Conservation (phyloP, 305 asterid species). For the Solanum hybrid region DNA sequence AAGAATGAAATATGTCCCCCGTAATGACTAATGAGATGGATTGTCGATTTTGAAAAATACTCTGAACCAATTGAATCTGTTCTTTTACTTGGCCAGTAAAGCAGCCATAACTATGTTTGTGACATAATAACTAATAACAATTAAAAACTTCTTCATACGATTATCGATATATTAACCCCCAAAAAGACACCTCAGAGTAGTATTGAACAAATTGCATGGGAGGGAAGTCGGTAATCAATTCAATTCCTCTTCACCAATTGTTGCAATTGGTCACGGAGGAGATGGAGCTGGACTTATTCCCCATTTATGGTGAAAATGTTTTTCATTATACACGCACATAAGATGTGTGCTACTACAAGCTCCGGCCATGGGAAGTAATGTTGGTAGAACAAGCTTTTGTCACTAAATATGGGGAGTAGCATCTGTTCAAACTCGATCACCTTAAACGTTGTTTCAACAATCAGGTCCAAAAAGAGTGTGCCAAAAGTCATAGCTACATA, state of each 20-base stretch:
- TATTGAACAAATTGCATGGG: neutral
- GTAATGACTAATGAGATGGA: too few species aligned
- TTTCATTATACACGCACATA: conserved; percentile 74
- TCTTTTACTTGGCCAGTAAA: neutral
- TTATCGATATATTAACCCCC: too few species aligned
- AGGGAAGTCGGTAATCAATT: neutral
- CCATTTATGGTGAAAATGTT: conserved; percentile 64
- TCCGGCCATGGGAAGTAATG: neutral
- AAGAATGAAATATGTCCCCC: neutral
- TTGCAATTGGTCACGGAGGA: neutral
- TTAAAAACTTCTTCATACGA: neutral
- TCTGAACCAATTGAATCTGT: too few species aligned
- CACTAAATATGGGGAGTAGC: conserved; percentile 52
- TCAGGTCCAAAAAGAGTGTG: conserved; percentile 79
- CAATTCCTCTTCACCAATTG: neutral
- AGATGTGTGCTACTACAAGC: conserved; percentile 31
- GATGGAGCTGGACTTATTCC: conserved; percentile 70
- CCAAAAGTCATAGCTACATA: conserved; percentile 40
- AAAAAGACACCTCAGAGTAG: too few species aligned
- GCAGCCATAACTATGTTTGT: neutral
- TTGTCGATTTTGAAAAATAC: too few species aligned
- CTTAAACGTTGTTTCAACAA: too few species aligned
- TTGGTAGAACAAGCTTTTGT: neutral
- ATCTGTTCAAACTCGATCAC: conserved; percentile 92
- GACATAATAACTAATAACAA: too few species aligned